phyloP scores from a whole-genome alignment of 441 rosid genomes.

The Euphorbia schlechtendalii region DNA sequence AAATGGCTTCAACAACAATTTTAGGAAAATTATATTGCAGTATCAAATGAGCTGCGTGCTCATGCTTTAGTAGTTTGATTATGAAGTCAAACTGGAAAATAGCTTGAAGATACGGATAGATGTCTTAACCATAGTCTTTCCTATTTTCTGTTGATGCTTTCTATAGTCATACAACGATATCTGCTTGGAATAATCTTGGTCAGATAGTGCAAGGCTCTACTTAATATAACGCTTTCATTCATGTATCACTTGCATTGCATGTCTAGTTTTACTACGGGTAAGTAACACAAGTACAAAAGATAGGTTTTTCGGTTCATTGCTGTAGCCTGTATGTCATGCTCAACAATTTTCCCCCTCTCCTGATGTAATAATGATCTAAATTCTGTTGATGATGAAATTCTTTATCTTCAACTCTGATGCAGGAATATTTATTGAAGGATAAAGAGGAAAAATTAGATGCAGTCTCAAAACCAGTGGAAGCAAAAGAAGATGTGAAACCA shows the following conservation, averaged over 20 bases:
- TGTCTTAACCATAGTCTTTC: not conserved
- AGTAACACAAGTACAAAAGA: not conserved
- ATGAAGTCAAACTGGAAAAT: not conserved
- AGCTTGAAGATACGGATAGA: not conserved
- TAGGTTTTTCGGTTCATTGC: not conserved
- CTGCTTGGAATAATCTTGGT: not conserved
- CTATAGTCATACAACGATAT: not conserved
- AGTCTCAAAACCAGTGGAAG: conserved; percentile 43
- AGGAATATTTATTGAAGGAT: conserved; percentile 74
- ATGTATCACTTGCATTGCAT: not conserved
- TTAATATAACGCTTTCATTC: not conserved
- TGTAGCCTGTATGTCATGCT: not conserved
- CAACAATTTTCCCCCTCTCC: not conserved
- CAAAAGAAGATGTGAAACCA: conserved; percentile 40
- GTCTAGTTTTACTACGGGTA: not conserved
- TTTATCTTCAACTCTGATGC: conserved; percentile 15
- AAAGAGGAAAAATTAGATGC: conserved; percentile 50
- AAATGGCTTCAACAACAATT: not conserved
- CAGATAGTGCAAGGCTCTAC: not conserved
- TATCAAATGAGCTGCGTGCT: not conserved
- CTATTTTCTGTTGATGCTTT: not conserved
- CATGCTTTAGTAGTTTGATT: not conserved
- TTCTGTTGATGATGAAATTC: not conserved
- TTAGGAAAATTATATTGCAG: not conserved
- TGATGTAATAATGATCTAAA: conserved; percentile 9